Base-by-base conservation (phyloP, 768 basidiomycete genomes). In the Chalciporus pseudorubinellus region DNA sequence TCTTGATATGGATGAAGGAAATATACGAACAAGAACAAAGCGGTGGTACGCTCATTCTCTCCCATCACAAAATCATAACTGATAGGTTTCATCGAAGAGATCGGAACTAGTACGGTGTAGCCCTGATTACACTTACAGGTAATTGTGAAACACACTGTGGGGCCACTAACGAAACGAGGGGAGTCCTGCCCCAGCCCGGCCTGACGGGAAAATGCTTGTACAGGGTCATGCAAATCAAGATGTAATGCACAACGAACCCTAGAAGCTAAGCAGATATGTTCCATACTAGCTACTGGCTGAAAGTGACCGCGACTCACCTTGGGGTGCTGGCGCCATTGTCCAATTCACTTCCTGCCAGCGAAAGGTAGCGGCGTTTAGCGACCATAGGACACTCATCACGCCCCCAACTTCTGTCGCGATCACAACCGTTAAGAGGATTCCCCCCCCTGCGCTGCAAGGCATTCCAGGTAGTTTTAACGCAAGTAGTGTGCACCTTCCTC, bases 161-260 rank as follows among this genome's bases (percentile, higher is more conserved):
- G 42, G 62, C 39, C 19, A 63, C 36, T 18, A 64, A 57, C 8
- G 51, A 59, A 21, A 62, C 45, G 9, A 63, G 57, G 4, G 63
- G 62, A 1, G 57, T 50, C 19, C 51, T 61, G 4, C 54, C 54
- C 52, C 52, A 50, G 7, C 59, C 62, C 11, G 50, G 50, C 46
- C 48, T 64, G 29, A 44, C 51, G 3, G 44, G 14, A 20, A 39
- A 43, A 38, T 64, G 64, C 54, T 65, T 63, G 57, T 53, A 44
- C 39, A 50, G 21, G 2, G 59, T 64, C 41, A 63, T 24, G 45
- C 43, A 12, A 9, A 64, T 38, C 7, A 63, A 31, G 7, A 36
- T 38, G 33, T 54, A 62, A 33, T 63, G 62, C 4, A 46, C 50
- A 7, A n/a, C 19, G 19, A 63, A 53, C 9, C 24, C 44, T 2